Conservation (phyloP, 2,329 filamentous ascomycete genomes). For the Penicillium sp. region DNA sequence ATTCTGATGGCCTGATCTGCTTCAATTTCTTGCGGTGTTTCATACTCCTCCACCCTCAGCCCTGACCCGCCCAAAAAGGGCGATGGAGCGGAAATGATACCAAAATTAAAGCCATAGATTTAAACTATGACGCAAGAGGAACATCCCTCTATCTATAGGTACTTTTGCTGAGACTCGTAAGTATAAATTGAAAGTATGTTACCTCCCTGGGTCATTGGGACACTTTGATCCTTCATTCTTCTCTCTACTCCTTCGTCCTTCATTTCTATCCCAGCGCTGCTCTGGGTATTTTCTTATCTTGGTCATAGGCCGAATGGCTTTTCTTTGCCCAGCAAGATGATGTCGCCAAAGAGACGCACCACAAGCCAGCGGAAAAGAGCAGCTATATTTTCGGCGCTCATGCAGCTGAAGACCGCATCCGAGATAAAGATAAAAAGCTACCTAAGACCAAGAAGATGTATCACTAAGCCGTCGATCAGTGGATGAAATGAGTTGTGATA, state of each 20-base stretch:
- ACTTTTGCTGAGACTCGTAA: no score
- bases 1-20: constrained; percentile 10
- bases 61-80: neutral
- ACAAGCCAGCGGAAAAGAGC: constrained; percentile 9
- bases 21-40: constrained; percentile 1
- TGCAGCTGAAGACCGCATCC: constrained; percentile 9
- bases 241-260: no score
- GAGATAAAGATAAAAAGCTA: constrained; percentile 17
- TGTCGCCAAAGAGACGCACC: constrained; percentile 4
- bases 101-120: constrained; percentile 2
- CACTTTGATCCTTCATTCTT: neutral
- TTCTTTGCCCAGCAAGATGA: constrained; percentile 17
- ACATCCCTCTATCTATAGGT: no score
- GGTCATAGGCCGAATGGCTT: constrained; percentile 9
- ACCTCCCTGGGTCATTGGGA: no score
- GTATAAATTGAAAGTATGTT: no score
- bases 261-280: no score
- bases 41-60: neutral
- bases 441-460: constrained; percentile 19
- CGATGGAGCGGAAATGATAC: neutral
- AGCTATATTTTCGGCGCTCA: constrained; percentile 18
- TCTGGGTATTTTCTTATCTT: no score
- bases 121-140: neutral
- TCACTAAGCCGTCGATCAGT: neutral
- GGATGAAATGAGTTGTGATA: constrained; percentile 11